Evolutionary conservation across 225 moss, liverwort and hornwort species (phyloP), one percentile per base, ranked within the genome.

Genomic region (Pseudoscleropodium purum): DNA sequence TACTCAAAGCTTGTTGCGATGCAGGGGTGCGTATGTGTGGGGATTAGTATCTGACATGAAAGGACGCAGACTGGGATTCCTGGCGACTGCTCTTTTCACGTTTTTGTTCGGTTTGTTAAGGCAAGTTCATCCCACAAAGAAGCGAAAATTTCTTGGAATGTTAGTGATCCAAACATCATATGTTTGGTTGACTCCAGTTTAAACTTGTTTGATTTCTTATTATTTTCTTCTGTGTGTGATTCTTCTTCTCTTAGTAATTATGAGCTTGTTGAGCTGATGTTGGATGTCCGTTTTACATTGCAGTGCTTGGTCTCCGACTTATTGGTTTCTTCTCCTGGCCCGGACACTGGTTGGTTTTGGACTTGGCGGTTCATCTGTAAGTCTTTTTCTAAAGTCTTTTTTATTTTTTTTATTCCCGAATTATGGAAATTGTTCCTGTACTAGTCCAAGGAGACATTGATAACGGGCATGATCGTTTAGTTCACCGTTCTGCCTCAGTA

Each of bases 301-400:
- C 94, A 99, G 99, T 94, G 96, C 99, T 59, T 95, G 96, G 95
- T 99, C 99, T 91, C 97, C 97, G 87, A 89, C 94, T 20, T 99
- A 96, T 87, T 95, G 90, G 95, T 97, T 94, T 89, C 97, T 99
- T 83, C 90, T 99, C 54, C 64, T 97, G 49, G 87, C 95, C 72
- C 93, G 99, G 88, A 84, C 96, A 51, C 83, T 96, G 18, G 99
- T 99, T 86, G 99, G 99, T 68, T 95, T 99, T 87, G 99, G 99
- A 75, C 97, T 99, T 29, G 99, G 99, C 39, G 99, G 99, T 85
- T 91, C 95, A 81, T 94, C 97, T 61, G 99, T 98, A 92, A 96
- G 98, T 85, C 64, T 72, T 54, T 43, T 30, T 56, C 56, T 59
- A 11, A 34, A 57, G 31, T 61, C n/a, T 80, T 78, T 70, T 56